These are phyloP conservation scores for Boletus albobrunnescens DNA, from an alignment of 1,284 basidiomycete species.

Conservation along the genomic window DNA sequence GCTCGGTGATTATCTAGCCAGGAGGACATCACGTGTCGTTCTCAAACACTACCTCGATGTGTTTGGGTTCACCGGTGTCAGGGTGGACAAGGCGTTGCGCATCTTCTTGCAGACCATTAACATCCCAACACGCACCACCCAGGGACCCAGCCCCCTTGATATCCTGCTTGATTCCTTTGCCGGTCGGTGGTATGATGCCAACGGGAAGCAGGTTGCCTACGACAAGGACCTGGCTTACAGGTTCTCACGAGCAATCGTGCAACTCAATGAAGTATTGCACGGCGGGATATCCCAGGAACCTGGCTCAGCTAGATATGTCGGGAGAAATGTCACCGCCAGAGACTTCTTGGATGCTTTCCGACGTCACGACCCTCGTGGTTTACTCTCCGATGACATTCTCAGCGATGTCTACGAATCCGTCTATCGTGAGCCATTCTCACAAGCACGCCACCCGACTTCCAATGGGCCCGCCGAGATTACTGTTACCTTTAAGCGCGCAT, in stretches of 20 bases:
- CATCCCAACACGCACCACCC: slow-evolving; percentile 52
- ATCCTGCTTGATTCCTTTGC: slow-evolving; percentile 83
- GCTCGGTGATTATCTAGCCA: slow-evolving; percentile 79
- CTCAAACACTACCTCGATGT: slow-evolving; percentile 82
- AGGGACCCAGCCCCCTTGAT: slow-evolving; percentile 50
- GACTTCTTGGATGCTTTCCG: slow-evolving; percentile 81
- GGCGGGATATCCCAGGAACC: slow-evolving; percentile 57
- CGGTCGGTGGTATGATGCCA: slow-evolving; percentile 86
- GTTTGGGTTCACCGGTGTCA: slow-evolving; percentile 79
- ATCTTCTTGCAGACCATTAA: slow-evolving; percentile 82
- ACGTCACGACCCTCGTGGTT: slow-evolving; percentile 61
- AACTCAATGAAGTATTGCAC: slow-evolving; percentile 80
- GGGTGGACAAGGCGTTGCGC: slow-evolving; percentile 86
- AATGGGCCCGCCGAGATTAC: slow-evolving; percentile 45
- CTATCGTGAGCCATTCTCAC: slow-evolving; percentile 64
- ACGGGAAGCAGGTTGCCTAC: slow-evolving; percentile 71
- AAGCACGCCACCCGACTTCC: slow-evolving; percentile 55
- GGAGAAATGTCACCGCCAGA: slow-evolving; percentile 61
- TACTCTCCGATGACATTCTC: slow-evolving; percentile 72
- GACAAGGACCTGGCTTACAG: slow-evolving; percentile 75
- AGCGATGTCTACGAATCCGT: slow-evolving; percentile 77
- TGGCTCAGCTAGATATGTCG: slow-evolving; percentile 59
- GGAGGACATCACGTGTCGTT: slow-evolving; percentile 66
- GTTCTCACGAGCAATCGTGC: slow-evolving; percentile 81
- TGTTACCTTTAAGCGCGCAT: slow-evolving; percentile 66